Evolutionary conservation across 2,329 filamentous ascomycete species (phyloP), one percentile per base, ranked within the genome.

Genomic region (Chrysosporium queenslandicum): DNA sequence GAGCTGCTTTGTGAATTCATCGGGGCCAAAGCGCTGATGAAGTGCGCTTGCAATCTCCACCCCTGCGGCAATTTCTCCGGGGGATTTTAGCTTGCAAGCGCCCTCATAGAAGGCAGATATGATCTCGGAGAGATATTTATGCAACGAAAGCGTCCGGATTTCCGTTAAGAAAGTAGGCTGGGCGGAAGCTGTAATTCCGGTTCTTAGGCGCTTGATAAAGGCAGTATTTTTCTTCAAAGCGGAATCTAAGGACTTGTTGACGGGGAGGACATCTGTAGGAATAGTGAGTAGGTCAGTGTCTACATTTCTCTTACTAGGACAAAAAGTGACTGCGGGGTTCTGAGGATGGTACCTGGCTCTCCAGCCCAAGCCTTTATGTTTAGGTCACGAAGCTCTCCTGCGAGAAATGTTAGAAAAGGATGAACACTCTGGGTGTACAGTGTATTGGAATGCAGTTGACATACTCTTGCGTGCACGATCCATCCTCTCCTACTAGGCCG

Each of bases 181-280:
- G 52, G 86, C 87, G 53, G 88, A 77, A 46, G 87, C 74, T 58
- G 86, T 90, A 58, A 97, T 83, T 55, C 88, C 87, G 54, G 91
- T 96, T 61, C 91, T 87, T 52, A 97, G 77, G 64, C 91, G 87
- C 72, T 95, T 96, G 66, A 97, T 97, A 69, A 97, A 96, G 59
- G 90, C 89, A 3, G 91, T 97, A 64, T 97, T 97, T 76, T 96
- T 97, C 74, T 95, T 96, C 68, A 97, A 77, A 48, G 90, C 92
- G 49, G 91, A 95, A 70, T 97, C 91, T 64, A 97, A 83, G 27
- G 86, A 85, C 64, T 80, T 79, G 68, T 81, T 83, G 60, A 92
- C 82, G 50, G 80, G 71, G 64, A 94, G 88, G 57, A 94, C 73
- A 74, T 87, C 89, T 94, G 32, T 36, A 46, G 1, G 29, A 29